Percentiles rank a stretch among this genome's conserved stretches.
phyloP scores from a whole-genome alignment of 768 basidiomycete species.

The Leccinellum albellum region DNA sequence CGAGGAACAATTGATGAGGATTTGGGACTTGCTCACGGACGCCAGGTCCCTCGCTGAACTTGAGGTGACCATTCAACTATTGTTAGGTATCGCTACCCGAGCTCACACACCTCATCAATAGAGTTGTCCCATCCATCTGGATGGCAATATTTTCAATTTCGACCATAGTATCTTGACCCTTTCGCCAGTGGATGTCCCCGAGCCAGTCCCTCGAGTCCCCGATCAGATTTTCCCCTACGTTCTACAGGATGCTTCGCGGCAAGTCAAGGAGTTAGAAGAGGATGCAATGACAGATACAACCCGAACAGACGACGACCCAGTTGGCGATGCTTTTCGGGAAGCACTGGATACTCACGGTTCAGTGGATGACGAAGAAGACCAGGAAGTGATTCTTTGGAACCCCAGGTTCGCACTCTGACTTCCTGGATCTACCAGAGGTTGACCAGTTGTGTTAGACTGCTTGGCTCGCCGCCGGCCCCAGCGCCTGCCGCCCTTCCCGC shows the following conservation, averaged over 20 bases:
- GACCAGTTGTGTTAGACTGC: conserved; percentile 10
- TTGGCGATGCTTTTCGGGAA: conserved; percentile 62
- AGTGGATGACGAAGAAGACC: conserved; percentile 48
- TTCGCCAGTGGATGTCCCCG: conserved; percentile 4
- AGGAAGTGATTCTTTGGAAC: conserved; percentile 74
- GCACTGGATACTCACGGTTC: conserved; percentile 36
- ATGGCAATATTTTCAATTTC: conserved; percentile 22
- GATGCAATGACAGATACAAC: conserved; percentile 65
- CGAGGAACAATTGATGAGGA: conserved; percentile 92
- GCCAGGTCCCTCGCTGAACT: conserved; percentile 54
- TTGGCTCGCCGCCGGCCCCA: conserved; percentile 18
- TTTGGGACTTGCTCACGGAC: conserved; percentile 78
- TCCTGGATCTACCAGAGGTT: conserved; percentile 2
- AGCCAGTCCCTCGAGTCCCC: background rate
- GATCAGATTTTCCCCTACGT: conserved; percentile 17
- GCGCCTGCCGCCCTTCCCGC: conserved; percentile 14
- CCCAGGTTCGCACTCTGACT: conserved; percentile 44
- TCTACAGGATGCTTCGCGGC: background rate
- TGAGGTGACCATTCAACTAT: conserved; percentile 43
- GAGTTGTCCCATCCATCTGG: conserved; percentile 25
- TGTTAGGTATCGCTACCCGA: conserved; percentile 3
- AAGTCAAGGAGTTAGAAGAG: conserved; percentile 41
- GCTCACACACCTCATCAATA: conserved; percentile 17
- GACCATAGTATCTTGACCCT: conserved; percentile 2
- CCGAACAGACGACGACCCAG: conserved; percentile 71